A percentile compares a stretch with the other conserved stretches of the same genome.
phyloP scores from a whole-genome alignment of 2,329 filamentous ascomycete species.

The Cyphellophora europaea region DNA sequence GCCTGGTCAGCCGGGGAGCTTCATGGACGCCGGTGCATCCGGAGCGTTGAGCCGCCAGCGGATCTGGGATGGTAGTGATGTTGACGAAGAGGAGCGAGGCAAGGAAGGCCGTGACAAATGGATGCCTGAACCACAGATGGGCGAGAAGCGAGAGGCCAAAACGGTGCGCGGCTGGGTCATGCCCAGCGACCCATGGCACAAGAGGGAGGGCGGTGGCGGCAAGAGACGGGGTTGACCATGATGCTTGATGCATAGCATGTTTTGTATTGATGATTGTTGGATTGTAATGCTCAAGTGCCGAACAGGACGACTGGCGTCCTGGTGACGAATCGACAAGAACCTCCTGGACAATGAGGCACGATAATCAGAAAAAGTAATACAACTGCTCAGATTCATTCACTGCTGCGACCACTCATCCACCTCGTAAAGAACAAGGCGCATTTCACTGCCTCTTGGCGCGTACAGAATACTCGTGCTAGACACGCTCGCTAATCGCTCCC shows the following conservation, averaged over 20 bases:
- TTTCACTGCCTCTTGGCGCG: too few species aligned
- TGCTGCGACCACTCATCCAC: too few species aligned
- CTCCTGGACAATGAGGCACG: too few species aligned
- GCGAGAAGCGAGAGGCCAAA: slow-evolving; percentile 54
- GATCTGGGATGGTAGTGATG: slow-evolving; percentile 27
- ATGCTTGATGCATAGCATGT: not conserved
- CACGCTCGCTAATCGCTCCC: too few species aligned
- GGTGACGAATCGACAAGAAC: too few species aligned
- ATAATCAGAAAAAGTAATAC: too few species aligned
- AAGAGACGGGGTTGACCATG: slow-evolving; percentile 7
- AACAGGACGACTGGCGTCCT: too few species aligned
- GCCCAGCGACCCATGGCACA: slow-evolving; percentile 51
- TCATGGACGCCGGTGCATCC: slow-evolving; percentile 52
- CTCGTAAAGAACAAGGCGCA: too few species aligned
- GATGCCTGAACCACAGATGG: slow-evolving; percentile 51
- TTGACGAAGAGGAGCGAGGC: slow-evolving; percentile 16
- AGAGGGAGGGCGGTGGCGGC: slow-evolving; percentile 40
- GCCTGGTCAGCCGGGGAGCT: slow-evolving; percentile 46
- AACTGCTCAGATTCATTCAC: too few species aligned
- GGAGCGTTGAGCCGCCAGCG: slow-evolving; percentile 48
- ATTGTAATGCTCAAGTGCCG: too few species aligned
- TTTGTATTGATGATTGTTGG: too few species aligned
- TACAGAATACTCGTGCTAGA: too few species aligned
- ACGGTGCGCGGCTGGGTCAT: slow-evolving; percentile 52
- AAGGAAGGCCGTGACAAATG: slow-evolving; percentile 47